Conservation (phyloP, 805 yeast genomes). For the Schizosaccharomyces cryophilus region DNA sequence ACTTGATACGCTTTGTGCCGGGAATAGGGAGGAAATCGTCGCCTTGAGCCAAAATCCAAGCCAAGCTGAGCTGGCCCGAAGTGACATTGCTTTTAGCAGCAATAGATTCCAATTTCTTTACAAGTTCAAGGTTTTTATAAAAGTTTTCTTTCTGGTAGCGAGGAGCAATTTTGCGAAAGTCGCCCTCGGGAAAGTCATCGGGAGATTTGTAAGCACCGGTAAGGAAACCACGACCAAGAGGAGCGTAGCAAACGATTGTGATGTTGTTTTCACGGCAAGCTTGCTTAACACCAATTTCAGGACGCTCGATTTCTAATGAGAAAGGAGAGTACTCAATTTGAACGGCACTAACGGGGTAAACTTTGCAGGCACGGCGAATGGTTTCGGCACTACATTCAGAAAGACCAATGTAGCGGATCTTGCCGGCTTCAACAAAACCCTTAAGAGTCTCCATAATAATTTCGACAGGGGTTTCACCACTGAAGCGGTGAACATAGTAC, state of each 20-base stretch:
- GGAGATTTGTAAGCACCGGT: constrained; percentile 32
- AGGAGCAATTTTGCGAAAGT: constrained; percentile 26
- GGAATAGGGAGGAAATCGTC: constrained; percentile 49
- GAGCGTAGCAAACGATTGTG: constrained; percentile 61
- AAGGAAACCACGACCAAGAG: constrained; percentile 55
- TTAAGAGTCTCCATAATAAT: constrained; percentile 32
- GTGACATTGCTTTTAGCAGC: constrained; percentile 25
- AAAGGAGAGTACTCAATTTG: constrained; percentile 63
- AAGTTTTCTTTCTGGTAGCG: constrained; percentile 37
- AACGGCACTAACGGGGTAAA: constrained; percentile 35
- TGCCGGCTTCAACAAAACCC: constrained; percentile 36
- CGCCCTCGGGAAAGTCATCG: constrained; percentile 21
- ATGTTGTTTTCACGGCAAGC: constrained; percentile 32
- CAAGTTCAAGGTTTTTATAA: constrained; percentile 26
- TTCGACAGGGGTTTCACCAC: constrained; percentile 29
- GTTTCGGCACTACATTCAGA: constrained; percentile 47
- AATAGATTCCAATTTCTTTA: constrained; percentile 24
- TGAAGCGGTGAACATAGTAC: constrained; percentile 55
- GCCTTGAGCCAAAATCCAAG: constrained; percentile 31
- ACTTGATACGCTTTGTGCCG: constrained; percentile 34
- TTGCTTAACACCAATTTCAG: constrained; percentile 31
- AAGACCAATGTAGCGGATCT: constrained; percentile 44
- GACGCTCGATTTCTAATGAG: constrained; percentile 31
- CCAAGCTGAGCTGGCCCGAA: constrained; percentile 44
- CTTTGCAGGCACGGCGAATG: constrained; percentile 30